phyloP scores from a whole-genome alignment of 345 rosid genomes.

The Toxicodendron radicans region DNA sequence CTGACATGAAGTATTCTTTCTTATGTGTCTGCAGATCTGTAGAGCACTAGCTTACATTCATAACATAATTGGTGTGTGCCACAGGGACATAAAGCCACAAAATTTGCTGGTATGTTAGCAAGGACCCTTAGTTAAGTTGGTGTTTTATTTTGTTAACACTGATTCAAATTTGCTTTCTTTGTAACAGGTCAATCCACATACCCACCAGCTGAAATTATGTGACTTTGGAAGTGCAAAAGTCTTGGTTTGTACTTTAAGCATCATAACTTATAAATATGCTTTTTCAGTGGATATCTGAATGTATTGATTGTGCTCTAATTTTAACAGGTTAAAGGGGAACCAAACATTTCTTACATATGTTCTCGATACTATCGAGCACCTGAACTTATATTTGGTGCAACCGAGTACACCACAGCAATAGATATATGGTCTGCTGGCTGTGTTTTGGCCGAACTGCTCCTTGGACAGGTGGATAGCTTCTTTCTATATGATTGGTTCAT shows the following conservation, averaged over 20 bases:
- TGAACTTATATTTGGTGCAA: slow-evolving; percentile 96
- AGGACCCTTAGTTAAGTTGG: background rate
- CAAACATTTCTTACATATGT: slow-evolving; percentile 91
- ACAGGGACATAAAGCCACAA: slow-evolving; percentile 98
- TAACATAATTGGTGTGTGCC: slow-evolving; percentile 83
- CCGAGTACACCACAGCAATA: slow-evolving; percentile 92
- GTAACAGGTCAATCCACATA: slow-evolving; percentile 89
- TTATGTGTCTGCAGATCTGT: slow-evolving; percentile 57
- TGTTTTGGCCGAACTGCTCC: slow-evolving; percentile 88
- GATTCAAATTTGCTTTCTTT: background rate
- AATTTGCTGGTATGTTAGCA: slow-evolving; percentile 72
- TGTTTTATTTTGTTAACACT: background rate
- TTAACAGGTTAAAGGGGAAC: slow-evolving; percentile 91
- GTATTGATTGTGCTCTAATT: slow-evolving; percentile 13
- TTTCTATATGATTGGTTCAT: background rate
- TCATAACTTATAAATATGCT: background rate
- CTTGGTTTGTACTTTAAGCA: slow-evolving; percentile 53
- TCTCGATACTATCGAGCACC: slow-evolving; percentile 99
- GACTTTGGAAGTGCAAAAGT: slow-evolving; percentile 99
- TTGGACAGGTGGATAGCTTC: slow-evolving; percentile 69
- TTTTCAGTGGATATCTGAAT: background rate
- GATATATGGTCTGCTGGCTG: slow-evolving; percentile 99
- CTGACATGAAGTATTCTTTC: slow-evolving; percentile 9
- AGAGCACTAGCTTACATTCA: slow-evolving; percentile 92
- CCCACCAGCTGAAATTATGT: slow-evolving; percentile 91